Evolutionary conservation across 108 stramenopile genomes (phyloP).

Genomic region (Cylindrotheca closterium): DNA sequence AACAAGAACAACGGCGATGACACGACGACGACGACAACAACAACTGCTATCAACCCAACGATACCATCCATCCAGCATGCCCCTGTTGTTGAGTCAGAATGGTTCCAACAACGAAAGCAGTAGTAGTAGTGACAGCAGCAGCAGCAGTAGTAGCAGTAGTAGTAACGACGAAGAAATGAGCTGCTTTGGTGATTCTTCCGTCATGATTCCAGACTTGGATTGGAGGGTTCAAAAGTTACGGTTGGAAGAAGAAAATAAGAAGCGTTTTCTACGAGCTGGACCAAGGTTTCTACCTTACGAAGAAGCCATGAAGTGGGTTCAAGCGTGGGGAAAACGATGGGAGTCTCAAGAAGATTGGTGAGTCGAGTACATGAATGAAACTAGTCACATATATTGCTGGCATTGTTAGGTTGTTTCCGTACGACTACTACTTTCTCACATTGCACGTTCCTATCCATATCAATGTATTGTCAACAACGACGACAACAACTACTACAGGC

Average conservation of each 20-base stretch:
- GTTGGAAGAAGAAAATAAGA: constrained; percentile 71
- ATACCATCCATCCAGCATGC: too few relatives aligned
- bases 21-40: too few relatives aligned
- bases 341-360: constrained; percentile 50
- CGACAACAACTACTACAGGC: constrained; percentile 9
- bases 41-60: too few relatives aligned
- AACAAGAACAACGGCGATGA: too few relatives aligned
- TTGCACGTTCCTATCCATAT: too few relatives aligned
- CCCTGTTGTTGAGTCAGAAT: too few relatives aligned
- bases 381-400: background rate
- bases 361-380: background rate
- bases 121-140: background rate
- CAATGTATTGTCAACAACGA: background rate
- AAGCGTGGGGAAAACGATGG: constrained; percentile 58
- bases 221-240: constrained; percentile 69
- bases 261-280: constrained; percentile 56
- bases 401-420: background rate
- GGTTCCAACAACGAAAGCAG: too few relatives aligned
- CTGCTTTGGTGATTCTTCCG: constrained; percentile 18
- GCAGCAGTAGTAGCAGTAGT: background rate
- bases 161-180: background rate
- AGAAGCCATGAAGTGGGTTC: constrained; percentile 62
- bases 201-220: constrained; percentile 49
- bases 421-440: too few relatives aligned
- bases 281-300: constrained; percentile 64